A percentile compares a stretch with the other conserved stretches of the same genome.
These are phyloP conservation scores for Rugosomyces carneus DNA, from an alignment of 1,284 basidiomycete species.

Conservation along the genomic window DNA sequence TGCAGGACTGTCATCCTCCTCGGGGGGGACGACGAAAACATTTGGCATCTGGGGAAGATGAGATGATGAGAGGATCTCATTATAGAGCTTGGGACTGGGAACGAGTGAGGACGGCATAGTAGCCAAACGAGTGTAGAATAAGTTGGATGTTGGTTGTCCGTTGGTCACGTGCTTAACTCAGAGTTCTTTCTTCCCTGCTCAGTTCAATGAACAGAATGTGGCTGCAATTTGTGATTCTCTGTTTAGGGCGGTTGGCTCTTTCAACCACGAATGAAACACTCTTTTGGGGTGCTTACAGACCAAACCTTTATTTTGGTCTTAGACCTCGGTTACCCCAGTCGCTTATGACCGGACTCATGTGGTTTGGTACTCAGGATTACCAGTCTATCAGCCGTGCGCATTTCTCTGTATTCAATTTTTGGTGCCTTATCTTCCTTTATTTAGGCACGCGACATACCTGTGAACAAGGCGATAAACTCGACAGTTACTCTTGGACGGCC, in stretches of 20 bases:
- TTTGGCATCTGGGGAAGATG: conserved; percentile 41
- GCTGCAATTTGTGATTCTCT: conserved; percentile 18
- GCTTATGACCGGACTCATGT: conserved; percentile 86
- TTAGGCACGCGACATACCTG: conserved; percentile 83
- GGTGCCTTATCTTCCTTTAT: conserved; percentile 2
- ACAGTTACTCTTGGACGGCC: conserved; percentile 81
- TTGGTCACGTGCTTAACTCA: too few species aligned
- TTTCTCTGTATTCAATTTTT: conserved; percentile 10
- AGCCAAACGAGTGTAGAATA: too few species aligned
- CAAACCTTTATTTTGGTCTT: conserved; percentile 91
- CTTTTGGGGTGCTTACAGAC: conserved; percentile 89
- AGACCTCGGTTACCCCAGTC: conserved; percentile 80
- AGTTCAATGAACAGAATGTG: too few species aligned
- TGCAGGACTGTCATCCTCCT: conserved; percentile 58
- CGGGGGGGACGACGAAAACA: conserved; percentile 65
- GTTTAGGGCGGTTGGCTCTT: conserved; percentile 21
- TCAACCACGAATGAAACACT: conserved; percentile 50
- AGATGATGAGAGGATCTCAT: neutral
- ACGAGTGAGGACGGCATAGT: too few species aligned
- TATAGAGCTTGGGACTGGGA: too few species aligned
- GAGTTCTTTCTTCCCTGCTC: too few species aligned
- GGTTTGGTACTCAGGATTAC: conserved; percentile 84
- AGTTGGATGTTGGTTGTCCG: too few species aligned
- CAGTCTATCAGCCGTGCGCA: conserved; percentile 62
- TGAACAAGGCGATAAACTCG: conserved; percentile 79